Conservation (phyloP, 179 eudicot species). For the Corrigiola litoralis region DNA sequence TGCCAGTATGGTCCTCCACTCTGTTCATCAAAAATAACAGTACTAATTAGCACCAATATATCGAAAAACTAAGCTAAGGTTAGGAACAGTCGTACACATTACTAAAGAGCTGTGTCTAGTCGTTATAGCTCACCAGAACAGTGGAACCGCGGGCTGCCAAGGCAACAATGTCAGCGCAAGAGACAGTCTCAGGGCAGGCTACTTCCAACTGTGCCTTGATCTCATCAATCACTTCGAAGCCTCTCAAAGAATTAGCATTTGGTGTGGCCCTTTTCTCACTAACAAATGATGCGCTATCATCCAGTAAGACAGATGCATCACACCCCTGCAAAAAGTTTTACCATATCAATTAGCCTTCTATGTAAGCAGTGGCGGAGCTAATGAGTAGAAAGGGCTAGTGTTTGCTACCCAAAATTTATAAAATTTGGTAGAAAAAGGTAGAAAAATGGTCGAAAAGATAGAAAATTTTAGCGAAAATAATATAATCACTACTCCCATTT, state of each 20-base stretch:
- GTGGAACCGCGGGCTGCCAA: slow-evolving; percentile 81
- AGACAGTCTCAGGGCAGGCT: slow-evolving; percentile 76
- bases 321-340: slow-evolving; percentile 52
- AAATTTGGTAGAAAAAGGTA: too few relatives aligned
- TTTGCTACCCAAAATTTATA: too few relatives aligned
- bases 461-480: too few relatives aligned
- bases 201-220: slow-evolving; percentile 69
- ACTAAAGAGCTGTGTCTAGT: not conserved
- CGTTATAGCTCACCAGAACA: slow-evolving; percentile 45
- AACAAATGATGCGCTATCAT: slow-evolving; percentile 41
- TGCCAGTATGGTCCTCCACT: slow-evolving; percentile 93
- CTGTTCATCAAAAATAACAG: slow-evolving; percentile 23
- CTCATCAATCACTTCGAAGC: slow-evolving; percentile 78
- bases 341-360: not conserved
- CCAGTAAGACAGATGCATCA: slow-evolving; percentile 78
- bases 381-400: too few relatives aligned
- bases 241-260: slow-evolving; percentile 72
- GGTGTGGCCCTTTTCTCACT: slow-evolving; percentile 74
- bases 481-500: too few relatives aligned
- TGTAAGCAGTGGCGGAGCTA: too few relatives aligned
- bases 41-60: not conserved
- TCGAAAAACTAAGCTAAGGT: too few relatives aligned
- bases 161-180: slow-evolving; percentile 89
- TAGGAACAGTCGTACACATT: too few relatives aligned
- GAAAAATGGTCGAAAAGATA: too few relatives aligned